Base-by-base conservation (phyloP, 2,329 filamentous ascomycete genomes). In the Onygena corvina region DNA sequence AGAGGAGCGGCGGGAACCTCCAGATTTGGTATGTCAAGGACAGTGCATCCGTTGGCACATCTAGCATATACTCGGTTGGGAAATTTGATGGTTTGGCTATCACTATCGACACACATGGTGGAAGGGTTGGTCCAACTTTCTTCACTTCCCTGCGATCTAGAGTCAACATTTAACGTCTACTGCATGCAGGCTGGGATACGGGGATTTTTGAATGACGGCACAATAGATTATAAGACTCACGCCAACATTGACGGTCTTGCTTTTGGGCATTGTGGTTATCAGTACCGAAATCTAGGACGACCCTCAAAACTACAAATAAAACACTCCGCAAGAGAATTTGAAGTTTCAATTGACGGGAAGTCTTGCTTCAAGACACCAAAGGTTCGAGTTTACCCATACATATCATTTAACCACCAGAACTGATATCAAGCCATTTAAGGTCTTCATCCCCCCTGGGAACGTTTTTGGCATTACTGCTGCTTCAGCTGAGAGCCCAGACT, bases 141-240 rank as follows among this genome's bases (percentile, higher is more conserved):
- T 33, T n/a, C 14, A 33, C 30, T 33, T 11, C 9, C 30, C 9
- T 33, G n/a, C 30, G n/a, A n/a, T n/a, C n/a, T n/a, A n/a, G n/a
- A n/a, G n/a, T n/a, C 30, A 8, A 11, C 14, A 33, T 33, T n/a
- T n/a, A n/a, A n/a, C n/a, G n/a, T n/a, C n/a, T n/a, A n/a, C 12
- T n/a, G 11, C 16, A 1, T 18, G 18, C 3, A 47, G 46, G 92
- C 92, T 57, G 88, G 83, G 67, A 75, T 98, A 55, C 79, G 92
- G 52, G 92, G 85, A 14, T 98, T 96, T 71, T 71, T 98, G 56
- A 98, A 96, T 69, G 92, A 96, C 65, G 90, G 89, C 45, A 78
- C 73, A 31, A 81, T 77, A 57, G 86, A 94, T 65, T 95, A 83
- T 72, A 81, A 80, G 61, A 74, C 75, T 50, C 83, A 89, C 58